Conservation (phyloP, 805 yeast genomes). For the Myxozyma sirexii region DNA sequence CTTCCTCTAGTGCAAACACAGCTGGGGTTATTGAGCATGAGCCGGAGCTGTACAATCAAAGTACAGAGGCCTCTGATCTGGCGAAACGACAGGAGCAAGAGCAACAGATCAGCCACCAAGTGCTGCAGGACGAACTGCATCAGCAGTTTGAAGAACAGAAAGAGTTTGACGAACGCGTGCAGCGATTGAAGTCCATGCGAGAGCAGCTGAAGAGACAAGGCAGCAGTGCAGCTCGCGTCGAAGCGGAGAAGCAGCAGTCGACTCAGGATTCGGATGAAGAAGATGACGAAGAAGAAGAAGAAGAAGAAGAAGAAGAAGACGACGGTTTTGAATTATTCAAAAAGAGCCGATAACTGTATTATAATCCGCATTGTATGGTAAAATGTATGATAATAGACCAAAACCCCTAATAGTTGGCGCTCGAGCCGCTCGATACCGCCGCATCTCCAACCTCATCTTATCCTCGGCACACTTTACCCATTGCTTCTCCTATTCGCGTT, state of each 20-base stretch:
- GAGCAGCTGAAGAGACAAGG: conserved; percentile 12
- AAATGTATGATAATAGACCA: not conserved
- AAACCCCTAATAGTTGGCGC: too few relatives aligned
- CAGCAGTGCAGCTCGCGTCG: not conserved
- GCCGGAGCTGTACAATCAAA: conserved; percentile 2
- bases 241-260: not conserved
- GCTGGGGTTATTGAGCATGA: conserved; percentile 7
- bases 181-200: conserved; percentile 24
- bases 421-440: not conserved
- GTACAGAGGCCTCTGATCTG: not conserved
- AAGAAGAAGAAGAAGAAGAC: conserved; percentile 10
- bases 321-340: not conserved
- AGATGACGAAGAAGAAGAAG: conserved; percentile 18
- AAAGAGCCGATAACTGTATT: not conserved
- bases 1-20: not conserved
- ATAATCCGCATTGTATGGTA: not conserved
- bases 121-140: conserved; percentile 16
- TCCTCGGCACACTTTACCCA: not conserved
- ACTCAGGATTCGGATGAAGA: not conserved
- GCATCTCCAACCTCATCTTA: not conserved
- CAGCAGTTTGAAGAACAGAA: conserved; percentile 31
- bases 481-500: not conserved
- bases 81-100: not conserved
- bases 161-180: conserved; percentile 20
- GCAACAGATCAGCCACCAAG: conserved; percentile 13